Evolutionary conservation across 768 basidiomycete genomes (phyloP), one percentile per base, ranked within the genome.

Genomic region (Pholiota molesta): DNA sequence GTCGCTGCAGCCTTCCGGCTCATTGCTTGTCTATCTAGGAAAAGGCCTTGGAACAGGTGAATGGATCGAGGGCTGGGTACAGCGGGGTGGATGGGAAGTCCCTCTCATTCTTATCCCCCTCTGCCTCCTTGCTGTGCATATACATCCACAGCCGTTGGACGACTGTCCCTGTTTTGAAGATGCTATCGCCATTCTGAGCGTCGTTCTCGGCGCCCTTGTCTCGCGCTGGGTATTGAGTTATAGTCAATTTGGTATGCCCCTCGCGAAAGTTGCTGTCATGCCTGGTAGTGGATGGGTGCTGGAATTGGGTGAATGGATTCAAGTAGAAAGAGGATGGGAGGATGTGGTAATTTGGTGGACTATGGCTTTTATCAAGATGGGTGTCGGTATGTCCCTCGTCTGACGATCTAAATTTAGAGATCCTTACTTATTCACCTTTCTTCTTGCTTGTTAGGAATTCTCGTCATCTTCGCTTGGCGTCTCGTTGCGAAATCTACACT

Each of bases 161-260:
- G 94, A 97, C 68, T 98, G 97, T 66, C 97, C 97, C 2, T 98
- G 97, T 75, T 99, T 97, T 74, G 97, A 97, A 71, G 97, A 99
- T 69, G 94, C 96, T 3, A 96, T 98, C 55, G 95, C 97, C 0
- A 90, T 95, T 65, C 77, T 91, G n/a, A 89, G 92, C 26, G 95
- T 95, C 44, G 81, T 92, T 17, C 78, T 91, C 37, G 97, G 97
- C n/a, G 78, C 81, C 19, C 76, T 85, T 23, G 71, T 95, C 0
- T 86, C 86, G 0, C 80, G 84, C 47, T 97, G 95, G 95, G 79
- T 74, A 29, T 80, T 80, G 69, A 66, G 72, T 11, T 81, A 79
- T 40, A 73, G 74, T 44, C 82, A 79, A n/a, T 70, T 80, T 14
- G 78, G 75, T 59, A 69, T 71, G 52, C 63, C 65, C 0, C 59